Base-by-base conservation (phyloP, 164 flowering plant genomes). In the Tetracentron sinense region DNA sequence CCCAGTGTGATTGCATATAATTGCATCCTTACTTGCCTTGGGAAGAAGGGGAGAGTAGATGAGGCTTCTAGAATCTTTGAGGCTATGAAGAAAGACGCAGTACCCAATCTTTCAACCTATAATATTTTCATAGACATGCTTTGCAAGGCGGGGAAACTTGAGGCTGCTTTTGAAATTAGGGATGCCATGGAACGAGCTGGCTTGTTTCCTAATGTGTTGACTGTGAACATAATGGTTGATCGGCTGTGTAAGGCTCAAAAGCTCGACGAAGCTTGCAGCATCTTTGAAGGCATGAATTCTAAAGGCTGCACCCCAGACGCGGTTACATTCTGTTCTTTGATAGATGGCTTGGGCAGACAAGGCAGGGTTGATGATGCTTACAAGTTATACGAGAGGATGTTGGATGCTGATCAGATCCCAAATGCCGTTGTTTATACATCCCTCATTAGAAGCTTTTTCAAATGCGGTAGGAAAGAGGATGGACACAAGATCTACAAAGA, bases 401-500 rank as follows among this genome's bases (percentile, higher is more conserved):
- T 82, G 54, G 85, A 84, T 74, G 49, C 73, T 62, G 76, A 65
- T 68, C 64, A 63, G 46, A 55, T 48, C 30, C 87, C 92, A 17
- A 67, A 69, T 69, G 79, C 78, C 49, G 66, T 86, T 60, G 83
- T 78, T 6, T 86, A 78, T 44, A 84, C 92, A 21, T 78, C 84
- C 58, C 92, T 86, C 49, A 81, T 82, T 23, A 81, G 64, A 59
- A 86, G 73, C 68, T 82, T 84, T 75, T 86, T 86, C 73, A 79
- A 56, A 53, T 74, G 66, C 55, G 83, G 85, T 15, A 76, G 92
- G 69, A 77, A 77, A 58, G 82, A 78, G 26, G 92, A 86, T 73
- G 89, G 87, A 25, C 92, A 86, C 71, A 86, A 86, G 68, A 73
- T 84, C 42, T 86, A 82, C 76, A 82, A 81, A 54, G 89, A 86